Percentiles rank a stretch among this genome's conserved stretches.
These are phyloP conservation scores for Jacaranda copaia DNA, from an alignment of 257 asterid species.

Conservation along the genomic window DNA sequence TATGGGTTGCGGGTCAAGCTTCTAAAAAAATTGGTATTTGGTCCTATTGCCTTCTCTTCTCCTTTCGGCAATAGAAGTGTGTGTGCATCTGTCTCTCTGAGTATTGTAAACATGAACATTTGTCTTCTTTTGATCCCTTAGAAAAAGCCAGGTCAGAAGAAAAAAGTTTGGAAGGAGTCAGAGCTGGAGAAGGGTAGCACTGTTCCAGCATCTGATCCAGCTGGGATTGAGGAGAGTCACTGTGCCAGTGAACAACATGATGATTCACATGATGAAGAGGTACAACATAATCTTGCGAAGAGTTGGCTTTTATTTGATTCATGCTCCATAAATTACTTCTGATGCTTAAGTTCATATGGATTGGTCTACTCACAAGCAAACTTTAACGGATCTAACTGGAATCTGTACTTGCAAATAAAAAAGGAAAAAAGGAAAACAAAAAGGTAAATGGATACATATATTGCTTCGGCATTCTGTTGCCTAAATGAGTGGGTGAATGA, in stretches of 20 bases:
- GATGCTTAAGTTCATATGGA: not conserved
- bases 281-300: constrained; percentile 36
- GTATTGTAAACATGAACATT: constrained; percentile 6
- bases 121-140: constrained; percentile 37
- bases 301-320: not conserved
- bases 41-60: constrained; percentile 21
- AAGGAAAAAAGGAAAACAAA: not conserved
- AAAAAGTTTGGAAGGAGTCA: constrained; percentile 67
- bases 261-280: constrained; percentile 88
- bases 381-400: too few species aligned
- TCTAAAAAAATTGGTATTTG: constrained; percentile 71
- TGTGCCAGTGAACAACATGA: constrained; percentile 63
- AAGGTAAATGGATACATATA: not conserved
- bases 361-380: too few species aligned
- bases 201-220: constrained; percentile 54
- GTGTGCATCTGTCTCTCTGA: not conserved
- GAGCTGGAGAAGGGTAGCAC: constrained; percentile 64
- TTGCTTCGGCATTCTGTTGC: not conserved
- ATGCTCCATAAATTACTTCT: not conserved
- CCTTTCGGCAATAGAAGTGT: not conserved
- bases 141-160: constrained; percentile 75
- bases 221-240: constrained; percentile 66
- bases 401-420: too few species aligned
- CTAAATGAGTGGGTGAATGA: too few species aligned
- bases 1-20: constrained; percentile 95